These are phyloP conservation scores for Plasmodiophora brassicae DNA, from an alignment of 208 protist species.

Conservation along the genomic window DNA sequence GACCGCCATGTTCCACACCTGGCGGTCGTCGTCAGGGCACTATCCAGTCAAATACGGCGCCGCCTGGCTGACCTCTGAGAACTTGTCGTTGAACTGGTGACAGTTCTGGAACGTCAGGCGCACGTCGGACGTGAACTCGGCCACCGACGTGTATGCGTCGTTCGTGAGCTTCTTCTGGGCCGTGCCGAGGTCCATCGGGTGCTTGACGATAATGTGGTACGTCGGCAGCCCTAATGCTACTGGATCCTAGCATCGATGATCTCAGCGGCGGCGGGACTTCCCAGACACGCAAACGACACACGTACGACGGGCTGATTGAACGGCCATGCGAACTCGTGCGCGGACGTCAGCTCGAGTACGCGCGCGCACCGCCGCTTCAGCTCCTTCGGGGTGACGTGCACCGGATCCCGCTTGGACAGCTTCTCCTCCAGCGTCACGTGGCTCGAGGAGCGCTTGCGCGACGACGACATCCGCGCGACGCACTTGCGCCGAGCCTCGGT, in stretches of 20 bases:
- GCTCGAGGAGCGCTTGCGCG: background rate
- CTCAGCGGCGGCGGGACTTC: too few relatives aligned
- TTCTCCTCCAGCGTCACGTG: slow-evolving; percentile 32
- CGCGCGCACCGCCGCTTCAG: background rate
- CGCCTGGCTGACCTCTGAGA: background rate
- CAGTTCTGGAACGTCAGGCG: slow-evolving; percentile 19
- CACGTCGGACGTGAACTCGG: slow-evolving; percentile 15
- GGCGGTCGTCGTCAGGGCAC: background rate
- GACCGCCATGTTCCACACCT: slow-evolving; percentile 23
- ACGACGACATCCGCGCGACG: slow-evolving; percentile 12
- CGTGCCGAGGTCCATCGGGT: slow-evolving; percentile 21
- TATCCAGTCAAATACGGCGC: too few relatives aligned
- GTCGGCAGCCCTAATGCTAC: slow-evolving; percentile 1
- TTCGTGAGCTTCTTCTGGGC: background rate
- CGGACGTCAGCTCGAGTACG: background rate
- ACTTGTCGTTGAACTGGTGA: slow-evolving; percentile 18
- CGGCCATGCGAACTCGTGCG: slow-evolving; percentile 33
- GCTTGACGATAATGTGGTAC: slow-evolving; percentile 27
- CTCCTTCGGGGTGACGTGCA: background rate
- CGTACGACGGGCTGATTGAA: slow-evolving; percentile 24
- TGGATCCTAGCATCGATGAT: too few relatives aligned
- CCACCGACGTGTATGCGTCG: background rate
- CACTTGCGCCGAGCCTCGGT: too few relatives aligned
- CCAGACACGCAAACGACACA: too few relatives aligned
- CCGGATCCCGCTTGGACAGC: background rate